Conservation (phyloP, 805 yeast genomes). For the Suhomyces vadensis region DNA sequence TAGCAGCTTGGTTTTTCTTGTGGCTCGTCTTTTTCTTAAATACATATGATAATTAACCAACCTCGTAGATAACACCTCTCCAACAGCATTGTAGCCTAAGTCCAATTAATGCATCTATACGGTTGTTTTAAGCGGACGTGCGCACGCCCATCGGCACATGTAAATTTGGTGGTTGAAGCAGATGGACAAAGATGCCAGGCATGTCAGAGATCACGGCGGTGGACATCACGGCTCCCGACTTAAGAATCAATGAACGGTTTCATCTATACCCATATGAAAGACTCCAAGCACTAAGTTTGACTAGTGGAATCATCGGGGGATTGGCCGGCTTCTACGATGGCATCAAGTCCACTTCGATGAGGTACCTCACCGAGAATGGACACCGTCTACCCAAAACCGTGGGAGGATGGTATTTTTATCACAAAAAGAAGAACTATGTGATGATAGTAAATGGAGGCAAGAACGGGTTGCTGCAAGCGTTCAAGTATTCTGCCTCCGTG, state of each 20-base stretch:
- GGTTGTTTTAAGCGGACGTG: neutral
- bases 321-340: conserved; percentile 63
- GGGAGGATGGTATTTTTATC: conserved; percentile 89
- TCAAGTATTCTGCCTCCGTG: conserved; percentile 42
- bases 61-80: too few species aligned
- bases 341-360: conserved; percentile 52
- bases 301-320: conserved; percentile 47
- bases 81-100: too few species aligned
- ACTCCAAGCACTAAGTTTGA: conserved; percentile 39
- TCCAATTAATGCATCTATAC: too few species aligned
- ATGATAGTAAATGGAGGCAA: conserved; percentile 58
- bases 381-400: conserved; percentile 75
- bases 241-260: conserved; percentile 41
- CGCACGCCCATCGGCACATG: neutral
- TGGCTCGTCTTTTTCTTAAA: neutral
- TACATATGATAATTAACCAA: too few species aligned
- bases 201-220: conserved; percentile 6
- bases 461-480: conserved; percentile 44
- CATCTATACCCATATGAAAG: conserved; percentile 51
- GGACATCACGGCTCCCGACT: conserved; percentile 8
- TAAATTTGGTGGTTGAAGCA: neutral
- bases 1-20: too few species aligned
- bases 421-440: conserved; percentile 78
- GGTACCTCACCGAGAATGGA: conserved; percentile 76
- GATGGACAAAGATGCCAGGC: too few species aligned